Base-by-base conservation (phyloP, 208 protist species). In the Trypanosoma melophagium region DNA sequence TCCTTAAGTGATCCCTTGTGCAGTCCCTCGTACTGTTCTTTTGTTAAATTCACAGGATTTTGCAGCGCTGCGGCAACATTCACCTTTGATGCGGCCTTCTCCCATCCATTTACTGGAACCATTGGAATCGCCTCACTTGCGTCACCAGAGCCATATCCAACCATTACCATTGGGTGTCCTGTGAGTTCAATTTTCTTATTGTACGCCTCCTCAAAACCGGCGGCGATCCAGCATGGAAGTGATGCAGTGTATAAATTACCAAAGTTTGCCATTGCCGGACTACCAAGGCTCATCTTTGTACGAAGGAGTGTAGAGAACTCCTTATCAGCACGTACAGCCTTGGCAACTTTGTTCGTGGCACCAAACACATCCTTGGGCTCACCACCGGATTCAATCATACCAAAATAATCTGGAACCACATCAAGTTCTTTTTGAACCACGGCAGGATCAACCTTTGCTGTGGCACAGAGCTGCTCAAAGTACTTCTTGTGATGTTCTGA, bases 241-340 rank as follows among this genome's bases (percentile, higher is more conserved):
- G 90, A 96, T 35, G 90, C 90, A 19, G 90, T 94, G 84, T 96
- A 96, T 51, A 96, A 79, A 71, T 96, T 96, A 64, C 90, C 90
- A 73, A 94, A 93, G 69, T 94, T 92, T 60, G 74, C 83, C 86
- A 94, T 93, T n/a, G 84, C 65, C 24, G 75, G 56, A 75, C 86
- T 93, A 61, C 90, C 90, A 59, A 96, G 80, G 71, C 83, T 90
- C 90, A 96, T 93, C 83, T 96, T 96, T 22, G 70, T 40, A 73
- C 79, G 74, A 17, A 96, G 85, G 52, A 96, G 77, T 25, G 76
- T 53, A n/a, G 79, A 75, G 69, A 96, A 96, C 47, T 81, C 74
- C 57, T 83, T 80, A 54, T 96, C 90, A 53, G 85, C 82, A 61
- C 90, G 82, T 41, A 96, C 74, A 60, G 78, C 74, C 71, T 92